phyloP scores from a whole-genome alignment of 805 yeast species.

The Danielozyma ontarioensis region DNA sequence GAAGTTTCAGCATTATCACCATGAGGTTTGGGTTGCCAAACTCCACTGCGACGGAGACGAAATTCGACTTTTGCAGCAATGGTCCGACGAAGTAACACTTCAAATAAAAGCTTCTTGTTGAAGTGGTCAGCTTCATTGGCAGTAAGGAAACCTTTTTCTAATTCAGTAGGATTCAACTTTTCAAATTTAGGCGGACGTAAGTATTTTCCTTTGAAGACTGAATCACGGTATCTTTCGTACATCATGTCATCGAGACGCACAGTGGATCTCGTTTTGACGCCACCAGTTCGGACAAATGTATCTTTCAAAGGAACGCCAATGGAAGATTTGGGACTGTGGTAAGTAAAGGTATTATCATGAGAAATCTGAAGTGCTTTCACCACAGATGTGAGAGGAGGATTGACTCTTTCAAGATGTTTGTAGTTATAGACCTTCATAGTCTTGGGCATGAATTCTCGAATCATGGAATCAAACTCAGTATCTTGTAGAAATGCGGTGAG shows the following conservation, averaged over 20 bases:
- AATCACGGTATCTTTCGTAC: constrained; percentile 22
- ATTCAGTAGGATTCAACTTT: constrained; percentile 25
- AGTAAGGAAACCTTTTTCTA: constrained; percentile 15
- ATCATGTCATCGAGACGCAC: constrained; percentile 6
- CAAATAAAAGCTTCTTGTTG: constrained; percentile 29
- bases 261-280: background rate
- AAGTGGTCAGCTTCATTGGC: constrained; percentile 22
- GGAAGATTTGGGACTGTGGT: background rate
- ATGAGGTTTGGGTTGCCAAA: background rate
- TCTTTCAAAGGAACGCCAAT: background rate
- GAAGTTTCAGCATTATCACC: constrained; percentile 1
- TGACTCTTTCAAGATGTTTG: constrained; percentile 7
- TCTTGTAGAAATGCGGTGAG: constrained; percentile 11
- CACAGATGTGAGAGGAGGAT: constrained; percentile 6
- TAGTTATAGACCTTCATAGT: constrained; percentile 21
- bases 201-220: constrained; percentile 17
- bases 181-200: constrained; percentile 22
- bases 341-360: background rate
- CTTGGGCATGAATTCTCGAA: constrained; percentile 25
- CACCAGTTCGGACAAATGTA: background rate
- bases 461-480: constrained; percentile 14
- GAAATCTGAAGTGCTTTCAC: background rate
- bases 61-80: constrained; percentile 37
- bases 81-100: constrained; percentile 34
- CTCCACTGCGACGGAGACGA: constrained; percentile 13